phyloP scores from a whole-genome alignment of 495 filamentous ascomycete genomes.

The Trichoderma parareesei region DNA sequence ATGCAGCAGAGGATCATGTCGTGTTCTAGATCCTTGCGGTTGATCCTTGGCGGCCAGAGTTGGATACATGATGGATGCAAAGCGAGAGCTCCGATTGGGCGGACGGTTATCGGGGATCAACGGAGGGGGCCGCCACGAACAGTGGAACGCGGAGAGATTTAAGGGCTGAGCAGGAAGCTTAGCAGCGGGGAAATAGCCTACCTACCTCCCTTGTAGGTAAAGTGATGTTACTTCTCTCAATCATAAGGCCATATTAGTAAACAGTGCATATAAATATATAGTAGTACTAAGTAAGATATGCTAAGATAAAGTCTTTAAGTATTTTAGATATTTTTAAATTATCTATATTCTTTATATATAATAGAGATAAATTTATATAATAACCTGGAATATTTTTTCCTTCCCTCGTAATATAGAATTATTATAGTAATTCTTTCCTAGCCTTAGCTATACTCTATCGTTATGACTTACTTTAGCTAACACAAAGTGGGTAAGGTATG shows the following conservation, averaged over 20 bases:
- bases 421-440: too few relatives aligned
- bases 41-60: background rate
- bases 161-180: background rate
- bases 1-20: background rate
- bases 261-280: too few relatives aligned
- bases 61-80: background rate
- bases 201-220: too few relatives aligned
- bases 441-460: too few relatives aligned
- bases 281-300: too few relatives aligned
- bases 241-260: too few relatives aligned
- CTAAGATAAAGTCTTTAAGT: background rate
- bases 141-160: background rate
- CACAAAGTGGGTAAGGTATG: background rate
- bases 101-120: background rate
- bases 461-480: too few relatives aligned
- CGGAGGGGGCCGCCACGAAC: background rate
- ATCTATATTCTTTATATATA: background rate
- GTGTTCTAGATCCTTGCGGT: background rate
- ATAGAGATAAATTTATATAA: too few relatives aligned
- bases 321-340: background rate
- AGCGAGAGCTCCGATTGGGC: background rate
- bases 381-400: too few relatives aligned
- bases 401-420: too few relatives aligned
- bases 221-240: background rate
- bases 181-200: background rate